Conservation (phyloP, 2,329 filamentous ascomycete species). For the Pseudogymnoascus sp. region DNA sequence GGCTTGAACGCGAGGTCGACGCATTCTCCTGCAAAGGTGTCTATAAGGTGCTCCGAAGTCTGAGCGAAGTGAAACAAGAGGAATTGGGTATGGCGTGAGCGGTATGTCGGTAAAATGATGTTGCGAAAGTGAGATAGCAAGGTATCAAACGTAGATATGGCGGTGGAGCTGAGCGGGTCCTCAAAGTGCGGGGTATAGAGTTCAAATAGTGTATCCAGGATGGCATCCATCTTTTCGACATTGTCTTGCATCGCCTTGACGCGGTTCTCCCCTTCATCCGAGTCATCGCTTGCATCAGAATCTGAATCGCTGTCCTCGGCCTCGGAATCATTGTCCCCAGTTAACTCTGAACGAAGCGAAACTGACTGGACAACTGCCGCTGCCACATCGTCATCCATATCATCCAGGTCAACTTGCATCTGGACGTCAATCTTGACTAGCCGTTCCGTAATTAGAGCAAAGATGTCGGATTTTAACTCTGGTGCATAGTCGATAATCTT, state of each 20-base stretch:
- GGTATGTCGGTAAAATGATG: conserved; percentile 83
- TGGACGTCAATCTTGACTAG: conserved; percentile 93
- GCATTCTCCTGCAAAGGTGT: conserved; percentile 73
- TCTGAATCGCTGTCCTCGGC: conserved; percentile 58
- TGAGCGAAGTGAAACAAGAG: conserved; percentile 94
- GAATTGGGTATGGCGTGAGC: conserved; percentile 90
- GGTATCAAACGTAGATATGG: conserved; percentile 66
- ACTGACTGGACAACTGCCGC: conserved; percentile 58
- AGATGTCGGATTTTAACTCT: conserved; percentile 68
- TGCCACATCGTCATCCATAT: conserved; percentile 81
- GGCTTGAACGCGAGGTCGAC: conserved; percentile 61
- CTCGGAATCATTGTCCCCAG: conserved; percentile 39
- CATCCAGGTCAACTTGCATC: conserved; percentile 87
- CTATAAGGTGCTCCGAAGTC: conserved; percentile 65
- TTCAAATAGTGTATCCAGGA: conserved; percentile 79
- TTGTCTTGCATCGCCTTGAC: conserved; percentile 70
- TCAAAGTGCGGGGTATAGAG: conserved; percentile 70
- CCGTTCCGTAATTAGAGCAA: conserved; percentile 75
- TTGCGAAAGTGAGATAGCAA: conserved; percentile 78
- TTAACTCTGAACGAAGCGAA: conserved; percentile 28
- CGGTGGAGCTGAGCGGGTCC: conserved; percentile 57
- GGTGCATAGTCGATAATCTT: conserved; percentile 69
- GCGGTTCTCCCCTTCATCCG: conserved; percentile 52
- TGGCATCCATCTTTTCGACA: conserved; percentile 83
- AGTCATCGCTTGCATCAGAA: conserved; percentile 63